Evolutionary conservation across 257 asterid genomes (phyloP), one percentile per base, ranked within the genome.

Genomic region (Knoxia roxburghii): DNA sequence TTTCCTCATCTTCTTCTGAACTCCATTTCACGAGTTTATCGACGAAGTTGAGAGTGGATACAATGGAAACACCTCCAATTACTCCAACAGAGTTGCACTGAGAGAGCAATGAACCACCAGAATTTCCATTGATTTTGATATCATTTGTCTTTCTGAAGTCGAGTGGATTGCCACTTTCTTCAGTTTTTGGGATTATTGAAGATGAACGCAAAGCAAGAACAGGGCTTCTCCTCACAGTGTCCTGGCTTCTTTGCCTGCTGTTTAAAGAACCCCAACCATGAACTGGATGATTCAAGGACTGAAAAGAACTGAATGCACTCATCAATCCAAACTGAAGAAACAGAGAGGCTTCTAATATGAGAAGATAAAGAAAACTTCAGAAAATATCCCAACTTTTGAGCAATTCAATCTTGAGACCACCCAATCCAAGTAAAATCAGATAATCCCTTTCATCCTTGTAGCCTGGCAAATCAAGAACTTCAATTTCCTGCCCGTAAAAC

Each of bases 271-370:
- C 61, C 61, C 67, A 72, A 32, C 76, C 66, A 40, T 65, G 69
- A 29, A 87, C 65, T 55, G 74, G 73, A 69, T 74, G 75, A 64
- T 78, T 83, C 78, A 87, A 73, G 46, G 85, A 61, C 53, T 70
- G 78, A 69, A 80, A 83, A 73, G 78, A 78, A 39, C 73, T 63
- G 49, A 83, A 59, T 92, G 85, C 82, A 41, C 76, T 85, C 75
- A 69, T 72, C 66, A 73, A 71, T 20, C 50, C 59, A 55, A 72
- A 33, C 35, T 71, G 58, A 60, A 18, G 46, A 51, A 68, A 56
- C 30, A n/a, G n/a, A n/a, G n/a, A n/a, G n/a, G n/a, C n/a, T n/a
- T n/a, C n/a, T n/a, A n/a, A n/a, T n/a, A n/a, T n/a, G n/a, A 24
- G 61, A 66, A 43, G 32, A 26, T 24, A 29, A 56, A 26, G 29